Percentiles rank a stretch among this genome's conserved stretches.
These are phyloP conservation scores for Cenchrus fungigraminus DNA, from an alignment of 176 grass and related monocot species.

Conservation along the genomic window DNA sequence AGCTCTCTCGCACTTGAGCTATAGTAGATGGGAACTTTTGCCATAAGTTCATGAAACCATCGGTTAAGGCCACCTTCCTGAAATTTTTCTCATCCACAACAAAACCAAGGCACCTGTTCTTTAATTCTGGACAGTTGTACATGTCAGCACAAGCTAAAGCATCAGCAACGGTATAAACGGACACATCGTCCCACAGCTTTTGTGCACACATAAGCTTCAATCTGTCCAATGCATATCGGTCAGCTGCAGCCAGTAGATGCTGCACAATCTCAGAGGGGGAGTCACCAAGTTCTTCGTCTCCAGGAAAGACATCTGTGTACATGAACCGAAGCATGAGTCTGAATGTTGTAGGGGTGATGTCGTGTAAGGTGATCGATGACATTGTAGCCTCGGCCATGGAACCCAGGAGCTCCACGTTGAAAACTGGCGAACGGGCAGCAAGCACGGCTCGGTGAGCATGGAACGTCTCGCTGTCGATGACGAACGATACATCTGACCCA, in stretches of 20 bases:
- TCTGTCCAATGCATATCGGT: conserved; percentile 39
- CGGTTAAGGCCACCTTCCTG: conserved; percentile 31
- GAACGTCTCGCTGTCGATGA: conserved; percentile 31
- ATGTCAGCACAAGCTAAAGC: conserved; percentile 44
- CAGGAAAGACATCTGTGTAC: conserved; percentile 46
- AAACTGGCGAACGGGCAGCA: conserved; percentile 41
- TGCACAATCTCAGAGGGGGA: not conserved
- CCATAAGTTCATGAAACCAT: not conserved
- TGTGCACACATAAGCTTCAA: conserved; percentile 16
- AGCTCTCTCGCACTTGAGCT: too few species aligned
- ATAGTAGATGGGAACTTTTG: too few species aligned
- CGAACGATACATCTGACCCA: conserved; percentile 26
- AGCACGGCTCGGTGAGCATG: conserved; percentile 22
- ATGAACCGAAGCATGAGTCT: conserved; percentile 48
- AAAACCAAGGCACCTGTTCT: conserved; percentile 58
- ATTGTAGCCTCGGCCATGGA: conserved; percentile 24
- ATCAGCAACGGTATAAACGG: conserved; percentile 28
- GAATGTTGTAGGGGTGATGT: conserved; percentile 31
- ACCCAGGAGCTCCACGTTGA: conserved; percentile 25
- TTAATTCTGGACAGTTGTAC: conserved; percentile 47
- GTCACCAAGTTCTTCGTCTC: not conserved
- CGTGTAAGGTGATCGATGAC: conserved; percentile 29
- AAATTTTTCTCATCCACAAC: conserved; percentile 41
- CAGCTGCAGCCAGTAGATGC: conserved; percentile 37
- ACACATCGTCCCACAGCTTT: conserved; percentile 39